Conservation (phyloP, 495 filamentous ascomycete species). For the Penicillium odoratum region DNA sequence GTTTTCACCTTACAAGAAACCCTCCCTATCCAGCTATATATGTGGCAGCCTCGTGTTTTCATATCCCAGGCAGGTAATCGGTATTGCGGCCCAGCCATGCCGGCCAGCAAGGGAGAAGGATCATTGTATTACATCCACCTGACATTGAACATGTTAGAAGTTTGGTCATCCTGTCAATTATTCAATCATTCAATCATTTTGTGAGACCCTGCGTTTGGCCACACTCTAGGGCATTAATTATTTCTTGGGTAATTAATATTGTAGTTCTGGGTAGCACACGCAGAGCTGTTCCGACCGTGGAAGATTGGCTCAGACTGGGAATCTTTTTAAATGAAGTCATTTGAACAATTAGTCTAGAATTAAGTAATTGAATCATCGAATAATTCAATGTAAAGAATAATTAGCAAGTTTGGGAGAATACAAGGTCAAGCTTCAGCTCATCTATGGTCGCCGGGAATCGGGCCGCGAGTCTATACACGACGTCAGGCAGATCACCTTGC, state of each 20-base stretch:
- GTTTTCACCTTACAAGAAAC: not conserved
- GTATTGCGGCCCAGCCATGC: conserved; percentile 18
- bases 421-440: conserved; percentile 16
- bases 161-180: not conserved
- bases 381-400: not conserved
- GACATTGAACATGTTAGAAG: not conserved
- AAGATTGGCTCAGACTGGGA: not conserved
- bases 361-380: too few relatives aligned
- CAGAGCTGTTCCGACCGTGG: not conserved
- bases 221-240: conserved; percentile 13
- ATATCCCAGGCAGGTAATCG: not conserved
- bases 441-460: conserved; percentile 5
- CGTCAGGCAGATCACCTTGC: conserved; percentile 8
- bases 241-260: not conserved
- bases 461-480: conserved; percentile 13
- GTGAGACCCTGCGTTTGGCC: conserved; percentile 3
- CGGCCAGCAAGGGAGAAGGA: conserved; percentile 24
- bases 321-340: not conserved
- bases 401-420: not conserved
- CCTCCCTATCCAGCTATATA: not conserved
- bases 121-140: not conserved
- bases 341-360: too few relatives aligned
- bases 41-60: conserved; percentile 22
- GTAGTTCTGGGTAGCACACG: not conserved
- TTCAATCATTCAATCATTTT: not conserved